These are phyloP conservation scores for Annona squamosa DNA, from an alignment of 164 flowering plant genomes.

Conservation along the genomic window DNA sequence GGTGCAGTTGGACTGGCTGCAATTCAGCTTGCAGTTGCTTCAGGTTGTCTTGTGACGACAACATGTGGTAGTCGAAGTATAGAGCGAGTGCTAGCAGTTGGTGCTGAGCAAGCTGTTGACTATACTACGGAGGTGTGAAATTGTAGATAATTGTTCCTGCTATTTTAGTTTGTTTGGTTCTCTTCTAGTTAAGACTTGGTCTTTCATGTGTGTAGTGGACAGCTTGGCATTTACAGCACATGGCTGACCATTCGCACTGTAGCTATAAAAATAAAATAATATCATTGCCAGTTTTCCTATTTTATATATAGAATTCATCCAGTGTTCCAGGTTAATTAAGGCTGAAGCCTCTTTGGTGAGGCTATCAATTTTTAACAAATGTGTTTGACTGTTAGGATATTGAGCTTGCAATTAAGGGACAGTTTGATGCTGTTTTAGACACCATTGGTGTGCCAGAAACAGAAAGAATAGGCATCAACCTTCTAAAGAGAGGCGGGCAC, in stretches of 20 bases:
- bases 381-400: conserved; percentile 42
- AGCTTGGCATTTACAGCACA: not conserved
- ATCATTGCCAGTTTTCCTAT: not conserved
- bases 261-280: too few relatives aligned
- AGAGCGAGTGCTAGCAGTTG: conserved; percentile 52
- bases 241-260: not conserved
- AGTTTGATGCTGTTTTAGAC: conserved; percentile 91
- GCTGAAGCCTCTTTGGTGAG: too few relatives aligned
- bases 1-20: conserved; percentile 97
- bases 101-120: conserved; percentile 94
- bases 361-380: not conserved
- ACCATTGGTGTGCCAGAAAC: conserved; percentile 86
- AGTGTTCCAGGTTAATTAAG: too few relatives aligned
- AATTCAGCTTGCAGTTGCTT: conserved; percentile 81
- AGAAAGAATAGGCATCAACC: conserved; percentile 63
- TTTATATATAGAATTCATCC: too few relatives aligned
- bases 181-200: not conserved
- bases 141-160: not conserved
- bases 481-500: conserved; percentile 76
- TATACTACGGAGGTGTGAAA: conserved; percentile 64
- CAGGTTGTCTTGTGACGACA: conserved; percentile 71
- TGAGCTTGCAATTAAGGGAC: conserved; percentile 57
- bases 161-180: not conserved
- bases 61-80: conserved; percentile 80
- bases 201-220: not conserved